phyloP scores from a whole-genome alignment of 768 basidiomycete genomes.

The Calocybe cyanea region DNA sequence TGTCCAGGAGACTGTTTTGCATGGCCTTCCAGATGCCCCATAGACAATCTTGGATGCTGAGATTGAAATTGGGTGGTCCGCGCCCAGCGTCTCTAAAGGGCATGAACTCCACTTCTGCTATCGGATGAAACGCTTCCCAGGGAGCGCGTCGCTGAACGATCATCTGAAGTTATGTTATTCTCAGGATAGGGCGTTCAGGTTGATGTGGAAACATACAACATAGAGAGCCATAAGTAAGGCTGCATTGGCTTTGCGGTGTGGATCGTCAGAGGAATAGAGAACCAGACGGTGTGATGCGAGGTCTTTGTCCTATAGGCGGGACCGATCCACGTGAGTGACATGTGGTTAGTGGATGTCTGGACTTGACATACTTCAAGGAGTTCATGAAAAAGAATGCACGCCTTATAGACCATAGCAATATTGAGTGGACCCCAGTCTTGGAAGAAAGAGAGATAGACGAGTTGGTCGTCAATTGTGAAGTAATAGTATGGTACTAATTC shows the following conservation, averaged over 20 bases:
- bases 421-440: slow-evolving; percentile 94
- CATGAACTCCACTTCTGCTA: slow-evolving; percentile 90
- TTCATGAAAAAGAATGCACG: slow-evolving; percentile 88
- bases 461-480: slow-evolving; percentile 90
- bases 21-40: slow-evolving; percentile 88
- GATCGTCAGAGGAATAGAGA: slow-evolving; percentile 84
- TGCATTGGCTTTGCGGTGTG: slow-evolving; percentile 87
- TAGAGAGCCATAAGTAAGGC: slow-evolving; percentile 93
- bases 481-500: slow-evolving; percentile 79
- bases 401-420: slow-evolving; percentile 90
- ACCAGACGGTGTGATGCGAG: slow-evolving; percentile 72
- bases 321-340: slow-evolving; percentile 36
- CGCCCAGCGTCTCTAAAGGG: slow-evolving; percentile 95
- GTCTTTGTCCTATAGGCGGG: slow-evolving; percentile 60
- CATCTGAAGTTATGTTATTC: slow-evolving; percentile 51
- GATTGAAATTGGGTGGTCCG: slow-evolving; percentile 88
- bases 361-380: slow-evolving; percentile 62
- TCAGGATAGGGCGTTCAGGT: neutral
- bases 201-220: slow-evolving; percentile 56
- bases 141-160: slow-evolving; percentile 87
- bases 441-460: slow-evolving; percentile 91
- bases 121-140: slow-evolving; percentile 93
- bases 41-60: slow-evolving; percentile 89
- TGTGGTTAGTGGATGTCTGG: slow-evolving; percentile 25
- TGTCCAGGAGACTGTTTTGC: slow-evolving; percentile 89